Evolutionary conservation across 305 asterid species (phyloP).

Genomic region (Salvia sclarea): DNA sequence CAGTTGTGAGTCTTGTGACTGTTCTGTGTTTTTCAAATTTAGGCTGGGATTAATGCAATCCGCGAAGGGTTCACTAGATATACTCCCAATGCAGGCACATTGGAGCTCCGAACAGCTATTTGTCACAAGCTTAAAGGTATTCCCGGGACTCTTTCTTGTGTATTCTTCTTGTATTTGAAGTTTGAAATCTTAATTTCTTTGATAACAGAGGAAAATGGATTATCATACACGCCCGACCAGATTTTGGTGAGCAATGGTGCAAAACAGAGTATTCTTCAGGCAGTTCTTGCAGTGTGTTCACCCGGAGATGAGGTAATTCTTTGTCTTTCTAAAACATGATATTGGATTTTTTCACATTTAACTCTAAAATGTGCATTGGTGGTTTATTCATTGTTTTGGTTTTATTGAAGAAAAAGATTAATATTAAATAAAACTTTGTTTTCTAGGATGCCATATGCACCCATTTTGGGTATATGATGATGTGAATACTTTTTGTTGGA

Average conservation of each 20-base stretch:
- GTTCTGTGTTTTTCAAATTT: background rate
- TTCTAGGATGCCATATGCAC: background rate
- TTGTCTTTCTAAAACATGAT: background rate
- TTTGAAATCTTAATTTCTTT: conserved; percentile 13
- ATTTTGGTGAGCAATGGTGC: conserved; percentile 88
- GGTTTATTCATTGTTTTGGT: conserved; percentile 1
- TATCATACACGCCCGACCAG: conserved; percentile 81
- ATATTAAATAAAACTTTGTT: background rate
- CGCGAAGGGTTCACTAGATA: conserved; percentile 65
- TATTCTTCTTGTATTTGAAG: conserved; percentile 6
- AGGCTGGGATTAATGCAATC: conserved; percentile 81
- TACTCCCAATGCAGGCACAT: conserved; percentile 86
- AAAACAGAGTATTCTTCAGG: conserved; percentile 61
- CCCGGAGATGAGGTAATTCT: conserved; percentile 58
- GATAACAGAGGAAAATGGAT: conserved; percentile 77
- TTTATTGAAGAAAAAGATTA: background rate
- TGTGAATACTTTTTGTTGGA: background rate
- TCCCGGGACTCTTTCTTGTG: background rate
- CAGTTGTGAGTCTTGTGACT: background rate
- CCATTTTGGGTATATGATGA: background rate
- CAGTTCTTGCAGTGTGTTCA: conserved; percentile 61
- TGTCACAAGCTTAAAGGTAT: conserved; percentile 88
- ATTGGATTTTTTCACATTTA: background rate
- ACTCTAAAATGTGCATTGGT: background rate
- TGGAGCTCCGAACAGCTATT: conserved; percentile 84